A percentile compares a stretch with the other conserved stretches of the same genome.
These are phyloP conservation scores for Malania oleifera DNA, from an alignment of 164 flowering plant genomes.

Conservation along the genomic window DNA sequence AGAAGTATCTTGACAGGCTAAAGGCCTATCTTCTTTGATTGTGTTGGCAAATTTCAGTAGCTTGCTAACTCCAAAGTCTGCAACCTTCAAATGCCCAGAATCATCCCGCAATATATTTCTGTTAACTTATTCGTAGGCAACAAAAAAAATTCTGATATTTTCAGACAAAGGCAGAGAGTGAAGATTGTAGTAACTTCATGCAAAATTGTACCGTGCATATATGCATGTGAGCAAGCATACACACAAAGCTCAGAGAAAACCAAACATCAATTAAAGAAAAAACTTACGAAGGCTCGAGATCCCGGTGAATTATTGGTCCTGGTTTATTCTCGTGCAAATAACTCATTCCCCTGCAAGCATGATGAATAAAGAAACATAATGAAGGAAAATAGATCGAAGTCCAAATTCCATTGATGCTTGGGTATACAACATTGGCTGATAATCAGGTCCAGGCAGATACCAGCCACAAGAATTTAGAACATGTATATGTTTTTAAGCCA, in stretches of 20 bases:
- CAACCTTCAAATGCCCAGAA: conserved; percentile 95
- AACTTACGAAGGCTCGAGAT: conserved; percentile 98
- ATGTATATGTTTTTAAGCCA: too few species aligned
- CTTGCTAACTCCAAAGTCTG: conserved; percentile 98
- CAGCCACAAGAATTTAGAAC: too few species aligned
- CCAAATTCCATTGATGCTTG: too few species aligned
- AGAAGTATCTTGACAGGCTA: conserved; percentile 47
- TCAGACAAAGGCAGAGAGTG: conserved; percentile 8
- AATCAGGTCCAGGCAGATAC: too few species aligned
- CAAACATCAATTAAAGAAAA: background rate
- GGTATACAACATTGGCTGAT: too few species aligned
- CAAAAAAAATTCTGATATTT: conserved; percentile 18
- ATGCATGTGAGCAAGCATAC: background rate
- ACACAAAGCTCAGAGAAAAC: background rate
- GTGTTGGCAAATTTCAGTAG: conserved; percentile 48
- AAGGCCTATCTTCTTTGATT: conserved; percentile 64
- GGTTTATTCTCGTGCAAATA: conserved; percentile 94
- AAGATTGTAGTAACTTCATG: background rate
- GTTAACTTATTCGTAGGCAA: conserved; percentile 45
- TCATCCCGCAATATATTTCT: conserved; percentile 98
- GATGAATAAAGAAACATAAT: background rate
- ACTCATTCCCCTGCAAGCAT: conserved; percentile 83
- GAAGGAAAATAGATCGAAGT: background rate
- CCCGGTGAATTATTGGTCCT: conserved; percentile 82
- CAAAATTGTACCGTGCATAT: background rate